Percentiles rank a stretch among this genome's conserved stretches.
Conservation (phyloP, 2,329 filamentous ascomycete species). For the Fusarium albidum region DNA sequence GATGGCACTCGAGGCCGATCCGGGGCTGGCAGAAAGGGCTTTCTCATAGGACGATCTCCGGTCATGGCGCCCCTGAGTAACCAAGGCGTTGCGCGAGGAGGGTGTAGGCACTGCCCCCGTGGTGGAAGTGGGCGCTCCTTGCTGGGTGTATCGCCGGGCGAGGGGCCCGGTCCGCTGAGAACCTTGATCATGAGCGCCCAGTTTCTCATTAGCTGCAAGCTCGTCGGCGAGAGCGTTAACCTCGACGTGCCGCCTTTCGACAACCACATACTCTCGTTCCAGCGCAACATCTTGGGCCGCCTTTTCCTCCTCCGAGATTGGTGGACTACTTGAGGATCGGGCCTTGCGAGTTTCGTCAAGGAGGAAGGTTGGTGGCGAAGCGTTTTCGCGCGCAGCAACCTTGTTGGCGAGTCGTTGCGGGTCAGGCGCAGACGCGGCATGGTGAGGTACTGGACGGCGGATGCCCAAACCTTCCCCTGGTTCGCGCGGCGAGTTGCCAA, state of each 20-base stretch:
- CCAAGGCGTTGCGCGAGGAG: slow-evolving; percentile 76
- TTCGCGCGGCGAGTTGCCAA: slow-evolving; percentile 56
- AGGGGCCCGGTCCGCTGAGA: slow-evolving; percentile 69
- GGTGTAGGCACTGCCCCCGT: slow-evolving; percentile 75
- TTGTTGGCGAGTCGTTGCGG: slow-evolving; percentile 46
- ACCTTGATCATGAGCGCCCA: slow-evolving; percentile 56
- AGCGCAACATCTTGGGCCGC: slow-evolving; percentile 88
- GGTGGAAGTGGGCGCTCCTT: slow-evolving; percentile 73
- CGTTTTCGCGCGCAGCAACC: slow-evolving; percentile 33
- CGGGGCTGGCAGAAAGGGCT: slow-evolving; percentile 70
- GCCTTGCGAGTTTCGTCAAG: slow-evolving; percentile 45
- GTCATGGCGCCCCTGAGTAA: slow-evolving; percentile 76
- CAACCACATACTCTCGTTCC: slow-evolving; percentile 93
- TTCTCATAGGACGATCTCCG: slow-evolving; percentile 84
- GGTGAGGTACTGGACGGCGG: slow-evolving; percentile 55
- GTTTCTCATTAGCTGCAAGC: slow-evolving; percentile 81
- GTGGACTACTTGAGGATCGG: slow-evolving; percentile 39
- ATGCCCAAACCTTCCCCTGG: slow-evolving; percentile 60
- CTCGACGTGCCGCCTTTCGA: slow-evolving; percentile 94
- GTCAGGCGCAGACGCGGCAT: slow-evolving; percentile 58
- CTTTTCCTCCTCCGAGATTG: slow-evolving; percentile 69
- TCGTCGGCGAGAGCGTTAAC: slow-evolving; percentile 98
- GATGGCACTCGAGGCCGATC: slow-evolving; percentile 86
- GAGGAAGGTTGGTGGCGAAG: slow-evolving; percentile 41
- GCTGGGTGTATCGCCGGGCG: slow-evolving; percentile 79